Base-by-base conservation (phyloP, 768 basidiomycete genomes). In the Panaeolus cyanescens region DNA sequence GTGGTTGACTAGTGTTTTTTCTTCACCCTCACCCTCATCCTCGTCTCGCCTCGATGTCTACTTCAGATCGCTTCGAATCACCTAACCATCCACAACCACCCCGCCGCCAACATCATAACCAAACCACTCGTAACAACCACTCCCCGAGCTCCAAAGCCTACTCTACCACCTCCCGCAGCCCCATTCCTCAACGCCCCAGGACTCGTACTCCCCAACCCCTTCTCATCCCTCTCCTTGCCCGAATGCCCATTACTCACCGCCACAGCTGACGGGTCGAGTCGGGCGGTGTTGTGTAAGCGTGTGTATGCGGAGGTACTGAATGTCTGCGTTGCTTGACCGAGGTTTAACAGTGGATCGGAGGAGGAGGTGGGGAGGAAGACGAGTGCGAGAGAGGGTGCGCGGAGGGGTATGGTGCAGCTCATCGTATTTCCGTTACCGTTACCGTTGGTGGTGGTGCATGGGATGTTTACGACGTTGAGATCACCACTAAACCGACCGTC, bases 371-470 rank as follows among this genome's bases (percentile, higher is more conserved):
- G 82, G 32, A 93, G 75, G 78, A 91, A 92, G 59, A 94, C 89
- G 40, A 94, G 79, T 1, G 91, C 91, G 62, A 89, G 86, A 32
- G 84, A 85, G 0, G 93, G 92, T 0, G 90, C 89, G 36, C 83
- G 82, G 54, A 93, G 84, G 5, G 79, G 78, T 55, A 93, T 78
- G 20, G 72, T 64, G 71, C 92, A 93, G 0, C 22, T 50, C 8
- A 22, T 20, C 0, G 77, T 75, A 65, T 84, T 83, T 59, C 75
- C 74, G 7, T 71, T 70, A 34, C 77, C 73, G 68, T 89, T 79
- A n/a, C n/a, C n/a, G n/a, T n/a, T 28, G 1, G 45, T 30, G 4
- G 25, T 20, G 30, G 25, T 13, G 67, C 93, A 95, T 15, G 72
- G 64, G 32, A 93, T 79, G 0, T 83, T 87, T 59, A 82, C 75